Percentiles rank a stretch among this genome's conserved stretches.
These are phyloP conservation scores for Candida argentea DNA, from an alignment of 805 yeast genomes.

Conservation along the genomic window DNA sequence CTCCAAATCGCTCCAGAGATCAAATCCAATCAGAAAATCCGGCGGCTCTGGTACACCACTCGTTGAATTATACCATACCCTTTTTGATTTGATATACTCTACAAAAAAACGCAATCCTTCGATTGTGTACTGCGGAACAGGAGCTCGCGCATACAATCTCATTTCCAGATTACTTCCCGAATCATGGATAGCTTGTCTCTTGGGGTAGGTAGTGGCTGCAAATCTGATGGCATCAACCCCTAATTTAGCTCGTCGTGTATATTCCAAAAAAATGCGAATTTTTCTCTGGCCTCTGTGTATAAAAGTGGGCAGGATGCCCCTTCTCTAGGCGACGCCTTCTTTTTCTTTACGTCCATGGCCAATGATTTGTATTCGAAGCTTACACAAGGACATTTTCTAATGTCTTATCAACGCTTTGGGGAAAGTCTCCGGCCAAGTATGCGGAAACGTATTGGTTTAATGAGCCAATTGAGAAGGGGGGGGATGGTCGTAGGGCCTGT, in stretches of 20 bases:
- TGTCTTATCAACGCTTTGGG: slow-evolving; percentile 50
- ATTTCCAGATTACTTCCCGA: slow-evolving; percentile 23
- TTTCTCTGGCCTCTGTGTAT: too few species aligned
- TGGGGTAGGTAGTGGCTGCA: slow-evolving; percentile 2
- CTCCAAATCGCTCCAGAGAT: slow-evolving; percentile 18
- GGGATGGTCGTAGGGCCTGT: too few species aligned
- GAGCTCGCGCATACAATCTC: slow-evolving; percentile 30
- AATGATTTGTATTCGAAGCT: slow-evolving; percentile 76
- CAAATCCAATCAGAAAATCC: slow-evolving; percentile 20
- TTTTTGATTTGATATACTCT: slow-evolving; percentile 28
- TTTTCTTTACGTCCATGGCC: slow-evolving; percentile 48
- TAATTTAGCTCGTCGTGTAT: too few species aligned
- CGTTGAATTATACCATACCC: slow-evolving; percentile 27
- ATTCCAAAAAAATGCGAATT: too few species aligned
- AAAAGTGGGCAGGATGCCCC: too few species aligned
- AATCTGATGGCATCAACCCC: background rate
- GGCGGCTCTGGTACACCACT: slow-evolving; percentile 23
- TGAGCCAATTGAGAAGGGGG: slow-evolving; percentile 13
- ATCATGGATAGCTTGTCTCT: slow-evolving; percentile 17
- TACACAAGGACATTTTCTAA: slow-evolving; percentile 34
- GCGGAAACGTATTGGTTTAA: slow-evolving; percentile 51
- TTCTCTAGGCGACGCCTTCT: too few species aligned
- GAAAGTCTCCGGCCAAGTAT: slow-evolving; percentile 78
- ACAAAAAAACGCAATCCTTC: slow-evolving; percentile 13
- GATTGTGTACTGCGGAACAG: slow-evolving; percentile 32